Percentiles rank a stretch among this genome's conserved stretches.
These are phyloP conservation scores for Skeletonema tropicum DNA, from an alignment of 108 stramenopile genomes.

Conservation along the genomic window DNA sequence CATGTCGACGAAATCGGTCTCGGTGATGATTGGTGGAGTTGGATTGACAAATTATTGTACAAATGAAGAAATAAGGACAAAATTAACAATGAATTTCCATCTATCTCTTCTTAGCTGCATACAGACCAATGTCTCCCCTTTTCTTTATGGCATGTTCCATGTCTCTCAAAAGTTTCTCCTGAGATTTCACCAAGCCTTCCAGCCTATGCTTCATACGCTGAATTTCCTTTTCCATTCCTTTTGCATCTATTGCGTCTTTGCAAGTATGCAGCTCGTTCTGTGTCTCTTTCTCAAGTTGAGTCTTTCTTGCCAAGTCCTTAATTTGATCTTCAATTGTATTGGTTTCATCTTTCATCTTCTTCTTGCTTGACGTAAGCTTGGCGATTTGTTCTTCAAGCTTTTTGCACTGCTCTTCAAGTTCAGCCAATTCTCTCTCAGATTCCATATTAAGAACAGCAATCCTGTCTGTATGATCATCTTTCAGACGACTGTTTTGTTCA, in stretches of 20 bases:
- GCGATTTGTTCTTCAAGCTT: slow-evolving; percentile 54
- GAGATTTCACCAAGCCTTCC: slow-evolving; percentile 65
- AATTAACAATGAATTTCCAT: not conserved
- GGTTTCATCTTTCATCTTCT: slow-evolving; percentile 60
- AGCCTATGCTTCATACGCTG: slow-evolving; percentile 82
- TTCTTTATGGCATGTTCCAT: slow-evolving; percentile 87
- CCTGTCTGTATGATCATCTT: slow-evolving; percentile 51
- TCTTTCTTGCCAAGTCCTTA: slow-evolving; percentile 83
- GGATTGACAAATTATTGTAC: no score
- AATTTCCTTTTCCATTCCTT: slow-evolving; percentile 85
- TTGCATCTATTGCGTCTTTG: slow-evolving; percentile 67
- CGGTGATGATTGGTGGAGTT: no score
- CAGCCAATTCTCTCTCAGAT: slow-evolving; percentile 72
- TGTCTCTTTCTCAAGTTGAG: slow-evolving; percentile 85
- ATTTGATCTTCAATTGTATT: slow-evolving; percentile 69
- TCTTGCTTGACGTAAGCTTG: slow-evolving; percentile 41
- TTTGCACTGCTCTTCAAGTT: slow-evolving; percentile 55
- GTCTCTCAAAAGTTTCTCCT: slow-evolving; percentile 72
- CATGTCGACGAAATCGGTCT: no score
- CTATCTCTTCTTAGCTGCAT: not conserved
- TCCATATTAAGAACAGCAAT: slow-evolving; percentile 59
- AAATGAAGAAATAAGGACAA: no score
- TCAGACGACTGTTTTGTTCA: slow-evolving; percentile 58
- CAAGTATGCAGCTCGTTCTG: slow-evolving; percentile 76
- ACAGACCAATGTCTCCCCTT: slow-evolving; percentile 69